Base-by-base conservation (phyloP, 73 alveolate genomes). In the Blepharisma stoltei region DNA sequence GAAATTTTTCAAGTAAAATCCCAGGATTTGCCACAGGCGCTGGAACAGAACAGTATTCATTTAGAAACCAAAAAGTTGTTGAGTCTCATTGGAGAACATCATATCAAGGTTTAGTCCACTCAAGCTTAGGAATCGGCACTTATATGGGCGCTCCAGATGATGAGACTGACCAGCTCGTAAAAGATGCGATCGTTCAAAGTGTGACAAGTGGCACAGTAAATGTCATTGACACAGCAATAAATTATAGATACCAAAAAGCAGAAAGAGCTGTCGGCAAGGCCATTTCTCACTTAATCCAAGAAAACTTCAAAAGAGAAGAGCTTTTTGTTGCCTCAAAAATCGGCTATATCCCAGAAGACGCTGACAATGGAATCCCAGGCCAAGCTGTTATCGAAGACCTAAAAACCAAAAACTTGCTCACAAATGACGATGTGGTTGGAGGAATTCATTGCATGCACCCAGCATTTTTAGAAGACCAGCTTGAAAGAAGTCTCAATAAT, bases 131-230 rank as follows among this genome's bases (percentile, higher is more conserved):
- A 5, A 70, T 90, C 20, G 98, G 98, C 18, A 80, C 97, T 6
- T 93, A 90, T 83, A 73, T 84, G 43, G 98, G 98, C 9, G 91
- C 96, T 6, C 98, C 98, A 6, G 98, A 93, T 76, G 89, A 82
- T 37, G 65, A 66, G 23, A 86, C 93, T 37, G 98, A 93, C 81
- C 82, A 70, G 27, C 85, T 82, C 54, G 83, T 90, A 54, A 84
- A 82, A 70, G 84, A 92, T 43, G 94, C 96, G 11, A 69, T 85
- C 21, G 85, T 87, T 60, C 78, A 73, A 14, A 37, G 87, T 45
- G 90, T 93, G 8, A 20, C 54, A 53, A 82, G 94, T 70, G 97
- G 98, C 9, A 94, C 95, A 44, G 76, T 93, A 4, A 93, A 93
- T 76, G 92, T 83, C 8, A 83, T 93, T 18, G 98, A 93, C 83